Conservation (phyloP, 208 protist species). For the Acanthamoeba triangularis region DNA sequence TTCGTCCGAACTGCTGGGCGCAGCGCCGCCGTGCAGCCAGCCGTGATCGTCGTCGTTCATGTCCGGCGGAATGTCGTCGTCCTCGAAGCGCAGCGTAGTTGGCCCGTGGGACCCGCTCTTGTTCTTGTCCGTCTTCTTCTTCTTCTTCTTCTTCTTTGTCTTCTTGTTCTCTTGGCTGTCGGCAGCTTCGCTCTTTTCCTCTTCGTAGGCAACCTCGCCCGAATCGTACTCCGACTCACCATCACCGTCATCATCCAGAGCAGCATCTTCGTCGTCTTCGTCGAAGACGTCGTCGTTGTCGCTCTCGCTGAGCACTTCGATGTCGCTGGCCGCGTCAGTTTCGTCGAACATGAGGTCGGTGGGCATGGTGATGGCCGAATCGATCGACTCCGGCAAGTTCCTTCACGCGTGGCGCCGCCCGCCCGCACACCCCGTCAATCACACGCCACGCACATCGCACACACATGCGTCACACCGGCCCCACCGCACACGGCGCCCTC, state of each 20-base stretch:
- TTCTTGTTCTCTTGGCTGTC: neutral
- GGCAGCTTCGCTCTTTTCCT: neutral
- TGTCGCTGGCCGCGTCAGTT: neutral
- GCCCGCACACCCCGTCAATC: neutral
- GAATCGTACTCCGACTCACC: too few species aligned
- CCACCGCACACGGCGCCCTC: too few species aligned
- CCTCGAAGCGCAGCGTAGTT: neutral
- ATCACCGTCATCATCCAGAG: neutral
- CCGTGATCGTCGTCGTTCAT: neutral
- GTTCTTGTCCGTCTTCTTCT: neutral
- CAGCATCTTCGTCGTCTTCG: neutral
- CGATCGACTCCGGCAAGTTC: constrained; percentile 30
- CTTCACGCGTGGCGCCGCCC: too few species aligned
- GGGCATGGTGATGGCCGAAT: constrained; percentile 18
- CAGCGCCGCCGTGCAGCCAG: neutral
- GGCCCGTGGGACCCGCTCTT: neutral
- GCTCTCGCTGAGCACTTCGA: constrained; percentile 31
- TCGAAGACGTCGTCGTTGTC: neutral
- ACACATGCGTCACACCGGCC: too few species aligned
- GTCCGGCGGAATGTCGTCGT: neutral
- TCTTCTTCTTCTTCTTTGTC: neutral
- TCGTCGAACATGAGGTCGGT: constrained; percentile 2
- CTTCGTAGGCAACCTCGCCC: neutral
- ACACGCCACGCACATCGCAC: too few species aligned
- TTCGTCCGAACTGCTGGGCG: neutral